phyloP scores from a whole-genome alignment of 352 stramenopile genomes.

The Pythium periplocum region DNA sequence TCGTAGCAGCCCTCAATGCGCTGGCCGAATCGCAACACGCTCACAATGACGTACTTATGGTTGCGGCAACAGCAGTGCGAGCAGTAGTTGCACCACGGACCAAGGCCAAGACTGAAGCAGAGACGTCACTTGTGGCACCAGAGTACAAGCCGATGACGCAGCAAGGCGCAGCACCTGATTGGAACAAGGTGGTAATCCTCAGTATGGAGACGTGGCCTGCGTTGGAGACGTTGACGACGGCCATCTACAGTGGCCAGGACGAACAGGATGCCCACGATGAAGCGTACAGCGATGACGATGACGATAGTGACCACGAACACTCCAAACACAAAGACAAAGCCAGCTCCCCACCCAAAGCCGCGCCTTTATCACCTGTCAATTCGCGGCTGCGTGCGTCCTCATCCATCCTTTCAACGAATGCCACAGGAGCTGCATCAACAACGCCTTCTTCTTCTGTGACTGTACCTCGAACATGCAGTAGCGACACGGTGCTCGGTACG shows the following conservation, averaged over 20 bases:
- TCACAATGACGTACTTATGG: conserved; percentile 42
- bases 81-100: conserved; percentile 15
- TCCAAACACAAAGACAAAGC: conserved; percentile 13
- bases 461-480: conserved; percentile 44
- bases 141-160: conserved; percentile 34
- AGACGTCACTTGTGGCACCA: conserved; percentile 16
- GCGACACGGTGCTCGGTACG: conserved; percentile 44
- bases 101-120: conserved; percentile 10
- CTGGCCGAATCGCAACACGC: conserved; percentile 43
- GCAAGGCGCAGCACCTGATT: conserved; percentile 45
- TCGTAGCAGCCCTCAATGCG: conserved; percentile 54
- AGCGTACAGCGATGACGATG: conserved; percentile 37
- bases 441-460: conserved; percentile 18
- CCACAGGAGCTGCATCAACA: conserved; percentile 5
- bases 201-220: conserved; percentile 45
- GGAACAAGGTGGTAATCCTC: conserved; percentile 45
- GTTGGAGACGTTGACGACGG: conserved; percentile 23
- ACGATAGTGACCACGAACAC: conserved; percentile 10
- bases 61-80: conserved; percentile 19
- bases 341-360: not conserved
- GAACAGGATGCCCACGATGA: conserved; percentile 20
- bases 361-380: conserved; percentile 14
- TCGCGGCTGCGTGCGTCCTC: conserved; percentile 11
- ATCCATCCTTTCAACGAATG: conserved; percentile 1
- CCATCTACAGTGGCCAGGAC: conserved; percentile 14